Base-by-base conservation (phyloP, 2,329 filamentous ascomycete genomes). In the Calonectria pteridis region DNA sequence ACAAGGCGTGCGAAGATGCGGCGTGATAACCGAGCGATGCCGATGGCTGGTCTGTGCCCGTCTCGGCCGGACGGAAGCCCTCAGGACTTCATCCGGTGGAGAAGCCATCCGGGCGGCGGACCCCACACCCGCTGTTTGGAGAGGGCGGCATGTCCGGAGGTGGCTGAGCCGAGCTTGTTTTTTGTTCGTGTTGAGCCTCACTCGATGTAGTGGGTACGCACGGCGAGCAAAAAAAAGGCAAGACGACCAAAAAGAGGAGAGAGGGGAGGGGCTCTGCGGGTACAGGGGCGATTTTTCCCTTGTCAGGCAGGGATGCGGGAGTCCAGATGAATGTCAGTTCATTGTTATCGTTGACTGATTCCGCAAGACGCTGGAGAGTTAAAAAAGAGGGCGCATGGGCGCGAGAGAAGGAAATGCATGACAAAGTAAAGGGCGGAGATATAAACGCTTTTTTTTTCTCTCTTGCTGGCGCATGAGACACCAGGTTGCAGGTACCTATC, bases 31-130 rank as follows among this genome's bases (percentile, higher is more conserved):
- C 79, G 79, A 80, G 58, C 73, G 74, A 74, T 76, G 77, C 78
- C 78, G 78, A 80, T 73, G n/a, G 31, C 11, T 78, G 77, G 79
- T 79, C 79, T 74, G 79, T 80, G 79, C 79, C 72, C 71, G 23
- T 74, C 71, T 80, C 79, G 79, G 78, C 74, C 77, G 76, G 78
- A 35, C 77, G 78, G 78, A 80, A 79, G 77, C 58, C 62, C 14
- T 40, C n/a, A 71, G 76, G 73, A 71, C 49, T 46, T 53, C 31
- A 23, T 40, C 69, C 75, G 71, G 77, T 75, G 76, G 76, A 71
- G 75, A 7, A 49, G 55, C 31, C 33, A 51, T 62, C 72, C 73
- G 71, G 75, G 71, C 51, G 49, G 72, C 71, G 73, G 69, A 66
- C 67, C 59, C 69, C 73, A 69, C 73, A 69, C 63, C 14, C 55